Evolutionary conservation across 148 eudicot species (phyloP).

Genomic region (Rhododendron molle): DNA sequence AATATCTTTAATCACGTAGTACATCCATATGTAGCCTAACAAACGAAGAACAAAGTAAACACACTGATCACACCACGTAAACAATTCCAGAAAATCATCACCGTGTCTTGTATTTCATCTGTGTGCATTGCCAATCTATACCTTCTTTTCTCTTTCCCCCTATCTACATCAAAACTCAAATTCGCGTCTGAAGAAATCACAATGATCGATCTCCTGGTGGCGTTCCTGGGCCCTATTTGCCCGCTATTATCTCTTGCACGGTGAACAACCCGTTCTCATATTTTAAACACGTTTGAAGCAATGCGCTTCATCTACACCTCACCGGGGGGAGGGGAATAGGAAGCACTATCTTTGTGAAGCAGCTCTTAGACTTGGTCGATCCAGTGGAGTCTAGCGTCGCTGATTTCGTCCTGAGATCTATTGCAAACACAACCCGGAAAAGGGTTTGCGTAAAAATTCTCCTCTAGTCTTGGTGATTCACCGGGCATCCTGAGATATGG

Average conservation of each 20-base stretch:
- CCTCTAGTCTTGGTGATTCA: constrained; percentile 42
- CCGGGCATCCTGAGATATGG: constrained; percentile 40
- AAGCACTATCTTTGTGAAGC: constrained; percentile 17
- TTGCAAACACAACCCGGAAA: constrained; percentile 68
- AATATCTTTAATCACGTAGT: too few relatives aligned
- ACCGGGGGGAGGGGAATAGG: background rate
- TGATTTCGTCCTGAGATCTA: constrained; percentile 16
- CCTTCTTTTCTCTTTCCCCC: background rate
- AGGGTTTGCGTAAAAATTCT: constrained; percentile 69
- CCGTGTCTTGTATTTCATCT: background rate
- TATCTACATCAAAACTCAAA: background rate
- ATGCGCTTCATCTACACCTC: background rate
- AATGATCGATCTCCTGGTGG: background rate
- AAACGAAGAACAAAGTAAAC: too few relatives aligned
- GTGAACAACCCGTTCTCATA: background rate
- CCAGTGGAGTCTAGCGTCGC: background rate
- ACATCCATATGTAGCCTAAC: background rate
- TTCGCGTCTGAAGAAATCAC: constrained; percentile 2
- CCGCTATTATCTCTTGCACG: background rate
- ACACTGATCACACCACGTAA: background rate
- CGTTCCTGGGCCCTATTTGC: background rate
- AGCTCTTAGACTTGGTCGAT: background rate
- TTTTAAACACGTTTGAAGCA: background rate
- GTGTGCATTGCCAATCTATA: background rate
- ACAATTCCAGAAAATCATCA: background rate